Percentiles rank a stretch among this genome's conserved stretches.
These are phyloP conservation scores for Nakataea oryzae DNA, from an alignment of 2,329 filamentous ascomycete genomes.

Conservation along the genomic window DNA sequence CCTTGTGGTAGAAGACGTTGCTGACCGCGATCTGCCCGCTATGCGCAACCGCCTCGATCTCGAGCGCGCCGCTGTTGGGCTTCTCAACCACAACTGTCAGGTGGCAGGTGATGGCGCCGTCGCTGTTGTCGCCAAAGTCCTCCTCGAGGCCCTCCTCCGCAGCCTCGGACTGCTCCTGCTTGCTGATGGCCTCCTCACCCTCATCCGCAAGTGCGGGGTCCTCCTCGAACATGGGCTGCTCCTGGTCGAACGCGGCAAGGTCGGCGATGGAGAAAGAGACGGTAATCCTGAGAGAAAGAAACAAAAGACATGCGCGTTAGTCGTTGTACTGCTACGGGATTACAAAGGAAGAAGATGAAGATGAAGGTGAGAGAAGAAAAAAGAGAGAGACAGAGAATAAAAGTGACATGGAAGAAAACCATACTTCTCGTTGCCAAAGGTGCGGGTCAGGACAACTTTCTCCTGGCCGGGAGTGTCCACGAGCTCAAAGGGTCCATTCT, in stretches of 20 bases:
- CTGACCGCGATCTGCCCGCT: constrained; percentile 82
- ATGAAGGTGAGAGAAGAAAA: neutral
- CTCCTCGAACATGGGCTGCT: constrained; percentile 40
- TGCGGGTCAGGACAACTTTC: constrained; percentile 75
- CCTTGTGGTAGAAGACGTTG: constrained; percentile 80
- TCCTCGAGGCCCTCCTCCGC: constrained; percentile 45
- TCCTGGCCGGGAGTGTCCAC: constrained; percentile 76
- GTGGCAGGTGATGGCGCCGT: constrained; percentile 64
- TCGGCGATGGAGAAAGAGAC: constrained; percentile 80
- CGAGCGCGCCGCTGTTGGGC: constrained; percentile 57
- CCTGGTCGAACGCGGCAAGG: constrained; percentile 55
- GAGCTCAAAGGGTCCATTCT: constrained; percentile 75
- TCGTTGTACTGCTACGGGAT: neutral
- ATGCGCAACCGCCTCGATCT: constrained; percentile 77
- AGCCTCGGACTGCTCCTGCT: constrained; percentile 39
- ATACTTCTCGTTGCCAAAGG: constrained; percentile 81
- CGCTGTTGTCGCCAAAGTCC: constrained; percentile 35
- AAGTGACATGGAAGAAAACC: constrained; percentile 19
- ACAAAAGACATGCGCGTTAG: constrained; percentile 6
- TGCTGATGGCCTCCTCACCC: constrained; percentile 22
- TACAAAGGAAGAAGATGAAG: constrained; percentile 1
- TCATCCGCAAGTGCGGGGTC: constrained; percentile 44
- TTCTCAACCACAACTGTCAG: constrained; percentile 86
- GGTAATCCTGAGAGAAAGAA: constrained; percentile 32
- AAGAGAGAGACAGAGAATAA: neutral